phyloP scores from a whole-genome alignment of 2,329 filamentous ascomycete genomes.

The Fusarium avenaceum region DNA sequence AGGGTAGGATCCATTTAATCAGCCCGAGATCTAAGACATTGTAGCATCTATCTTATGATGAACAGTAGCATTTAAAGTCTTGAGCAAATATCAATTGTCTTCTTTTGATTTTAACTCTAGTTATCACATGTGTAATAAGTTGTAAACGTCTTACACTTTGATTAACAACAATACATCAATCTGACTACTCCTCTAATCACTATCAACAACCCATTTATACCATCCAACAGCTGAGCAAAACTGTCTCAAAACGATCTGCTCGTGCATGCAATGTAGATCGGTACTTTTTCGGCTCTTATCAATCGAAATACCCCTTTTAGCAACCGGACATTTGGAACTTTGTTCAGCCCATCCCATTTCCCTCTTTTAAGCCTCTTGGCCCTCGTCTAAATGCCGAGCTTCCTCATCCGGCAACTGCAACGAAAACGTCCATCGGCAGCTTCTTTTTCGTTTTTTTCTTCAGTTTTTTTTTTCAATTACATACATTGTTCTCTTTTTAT shows the following conservation, averaged over 20 bases:
- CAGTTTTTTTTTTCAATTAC: no score
- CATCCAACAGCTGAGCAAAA: neutral
- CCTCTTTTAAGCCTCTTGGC: conserved; percentile 11
- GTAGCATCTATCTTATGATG: neutral
- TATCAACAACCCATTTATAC: neutral
- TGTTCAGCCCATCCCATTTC: neutral
- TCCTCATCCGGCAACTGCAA: conserved; percentile 26
- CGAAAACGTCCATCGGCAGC: conserved; percentile 14
- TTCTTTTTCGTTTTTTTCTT: neutral
- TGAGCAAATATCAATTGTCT: neutral
- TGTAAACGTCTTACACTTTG: neutral
- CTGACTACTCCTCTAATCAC: neutral
- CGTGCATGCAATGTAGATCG: conserved; percentile 27
- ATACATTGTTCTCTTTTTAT: neutral
- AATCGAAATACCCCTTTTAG: conserved; percentile 6
- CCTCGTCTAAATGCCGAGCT: conserved; percentile 20
- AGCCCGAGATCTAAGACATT: conserved; percentile 13
- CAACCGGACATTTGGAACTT: conserved; percentile 6
- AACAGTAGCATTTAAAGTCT: neutral
- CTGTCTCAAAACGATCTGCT: conserved; percentile 18
- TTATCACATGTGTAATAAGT: neutral
- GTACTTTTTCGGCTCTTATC: conserved; percentile 5
- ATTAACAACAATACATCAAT: neutral
- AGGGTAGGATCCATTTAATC: conserved; percentile 13
- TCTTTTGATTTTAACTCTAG: neutral